Percentiles rank a stretch among this genome's conserved stretches.
Conservation (phyloP, 441 rosid species). For the Adansonia gregorii region DNA sequence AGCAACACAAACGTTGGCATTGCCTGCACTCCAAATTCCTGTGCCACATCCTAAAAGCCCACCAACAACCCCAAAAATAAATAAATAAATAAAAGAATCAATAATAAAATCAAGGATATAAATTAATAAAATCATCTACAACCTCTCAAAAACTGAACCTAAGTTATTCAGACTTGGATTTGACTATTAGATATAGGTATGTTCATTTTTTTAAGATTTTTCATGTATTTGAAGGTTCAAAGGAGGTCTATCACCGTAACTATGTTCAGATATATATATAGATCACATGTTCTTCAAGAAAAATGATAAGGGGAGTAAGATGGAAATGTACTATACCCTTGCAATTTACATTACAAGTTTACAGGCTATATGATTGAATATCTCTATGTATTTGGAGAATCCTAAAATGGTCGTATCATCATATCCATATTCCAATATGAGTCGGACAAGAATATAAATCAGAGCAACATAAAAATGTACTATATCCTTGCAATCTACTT, state of each 20-base stretch:
- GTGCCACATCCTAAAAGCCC: constrained; percentile 63
- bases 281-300: too few relatives aligned
- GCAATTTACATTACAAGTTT: not conserved
- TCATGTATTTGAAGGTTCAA: not conserved
- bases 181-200: too few relatives aligned
- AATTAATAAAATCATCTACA: not conserved
- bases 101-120: not conserved
- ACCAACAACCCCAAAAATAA: not conserved
- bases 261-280: too few relatives aligned
- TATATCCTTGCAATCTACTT: not conserved
- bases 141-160: not conserved
- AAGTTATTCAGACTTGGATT: too few relatives aligned
- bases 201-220: too few relatives aligned
- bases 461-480: too few relatives aligned
- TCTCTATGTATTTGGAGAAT: not conserved
- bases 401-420: too few relatives aligned
- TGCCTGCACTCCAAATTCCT: constrained; percentile 66
- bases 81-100: not conserved
- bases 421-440: too few relatives aligned
- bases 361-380: not conserved
- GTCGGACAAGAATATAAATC: too few relatives aligned
- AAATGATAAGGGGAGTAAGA: too few relatives aligned
- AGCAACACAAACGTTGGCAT: constrained; percentile 93
- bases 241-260: too few relatives aligned
- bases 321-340: not conserved